Percentiles rank a stretch among this genome's conserved stretches.
Evolutionary conservation across 75 land plant species (phyloP).

Genomic region (Pinus taeda): DNA sequence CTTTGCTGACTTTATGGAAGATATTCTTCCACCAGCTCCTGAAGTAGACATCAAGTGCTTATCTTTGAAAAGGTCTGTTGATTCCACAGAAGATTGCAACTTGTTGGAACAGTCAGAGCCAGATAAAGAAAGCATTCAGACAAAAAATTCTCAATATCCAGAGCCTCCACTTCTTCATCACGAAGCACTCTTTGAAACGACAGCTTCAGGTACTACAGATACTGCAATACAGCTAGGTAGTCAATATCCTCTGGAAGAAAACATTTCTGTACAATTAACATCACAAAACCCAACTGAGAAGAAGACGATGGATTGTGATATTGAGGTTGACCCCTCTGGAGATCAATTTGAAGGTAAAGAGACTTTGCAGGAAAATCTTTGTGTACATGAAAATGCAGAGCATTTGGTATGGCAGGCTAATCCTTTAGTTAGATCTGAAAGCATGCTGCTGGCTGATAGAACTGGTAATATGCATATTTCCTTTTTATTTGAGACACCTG

Average conservation of each 20-base stretch:
- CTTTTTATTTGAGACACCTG: neutral
- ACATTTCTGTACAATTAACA: neutral
- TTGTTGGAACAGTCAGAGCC: neutral
- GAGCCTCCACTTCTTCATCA: neutral
- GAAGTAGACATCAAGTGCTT: neutral
- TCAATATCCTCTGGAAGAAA: neutral
- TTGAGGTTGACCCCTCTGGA: neutral
- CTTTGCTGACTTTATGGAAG: neutral
- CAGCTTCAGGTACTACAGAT: neutral
- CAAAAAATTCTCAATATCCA: neutral
- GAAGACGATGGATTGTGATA: neutral
- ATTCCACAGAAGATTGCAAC: neutral
- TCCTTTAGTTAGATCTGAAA: neutral
- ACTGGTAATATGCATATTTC: neutral
- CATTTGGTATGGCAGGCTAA: neutral
- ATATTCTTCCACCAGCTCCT: neutral
- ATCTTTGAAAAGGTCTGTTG: neutral
- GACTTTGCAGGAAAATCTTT: neutral
- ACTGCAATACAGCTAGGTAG: neutral
- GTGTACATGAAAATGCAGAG: neutral
- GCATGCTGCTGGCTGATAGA: neutral
- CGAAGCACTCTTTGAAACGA: neutral
- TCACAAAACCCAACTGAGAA: neutral
- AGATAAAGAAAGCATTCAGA: neutral
- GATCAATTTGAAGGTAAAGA: neutral